A percentile compares a stretch with the other conserved stretches of the same genome.
Conservation (phyloP, 129 eudicot genomes). For the Chrysanthemum makinoi region DNA sequence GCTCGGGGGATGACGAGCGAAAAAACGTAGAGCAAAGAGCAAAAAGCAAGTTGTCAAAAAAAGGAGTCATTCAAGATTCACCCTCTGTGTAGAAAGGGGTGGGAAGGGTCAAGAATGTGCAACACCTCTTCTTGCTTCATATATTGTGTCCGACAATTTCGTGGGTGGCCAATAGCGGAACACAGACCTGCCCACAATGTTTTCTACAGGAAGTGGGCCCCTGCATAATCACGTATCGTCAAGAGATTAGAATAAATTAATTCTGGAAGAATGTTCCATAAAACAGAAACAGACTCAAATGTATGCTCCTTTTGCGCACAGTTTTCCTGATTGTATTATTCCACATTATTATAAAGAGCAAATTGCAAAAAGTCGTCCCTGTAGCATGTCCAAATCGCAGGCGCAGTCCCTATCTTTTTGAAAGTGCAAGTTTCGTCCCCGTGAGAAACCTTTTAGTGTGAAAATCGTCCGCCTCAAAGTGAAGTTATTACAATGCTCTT, state of each 20-base stretch:
- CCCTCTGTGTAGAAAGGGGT: constrained; percentile 15
- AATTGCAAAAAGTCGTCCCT: too few species aligned
- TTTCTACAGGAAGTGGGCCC: constrained; percentile 93
- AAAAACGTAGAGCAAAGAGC: constrained; percentile 9
- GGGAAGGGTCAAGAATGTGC: constrained; percentile 49
- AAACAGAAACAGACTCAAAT: too few species aligned
- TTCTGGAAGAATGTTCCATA: too few species aligned
- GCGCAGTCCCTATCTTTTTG: too few species aligned
- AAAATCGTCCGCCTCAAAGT: too few species aligned
- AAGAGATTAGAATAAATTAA: constrained; percentile 8
- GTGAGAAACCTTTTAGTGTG: too few species aligned
- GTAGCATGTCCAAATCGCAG: too few species aligned
- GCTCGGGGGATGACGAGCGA: constrained; percentile 23
- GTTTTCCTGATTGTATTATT: too few species aligned
- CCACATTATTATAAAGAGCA: too few species aligned
- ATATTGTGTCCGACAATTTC: constrained; percentile 64
- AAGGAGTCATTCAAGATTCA: constrained; percentile 24
- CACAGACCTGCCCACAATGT: constrained; percentile 83
- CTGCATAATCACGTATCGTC: constrained; percentile 31
- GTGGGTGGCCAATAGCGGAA: constrained; percentile 97
- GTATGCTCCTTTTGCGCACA: too few species aligned
- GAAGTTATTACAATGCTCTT: too few species aligned
- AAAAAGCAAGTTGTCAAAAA: constrained; percentile 10
- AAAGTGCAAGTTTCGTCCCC: too few species aligned
- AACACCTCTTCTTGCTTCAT: constrained; percentile 39